Evolutionary conservation across 371 early-diverging fungal species (phyloP).

Genomic region (Syncephalastrum monosporum): DNA sequence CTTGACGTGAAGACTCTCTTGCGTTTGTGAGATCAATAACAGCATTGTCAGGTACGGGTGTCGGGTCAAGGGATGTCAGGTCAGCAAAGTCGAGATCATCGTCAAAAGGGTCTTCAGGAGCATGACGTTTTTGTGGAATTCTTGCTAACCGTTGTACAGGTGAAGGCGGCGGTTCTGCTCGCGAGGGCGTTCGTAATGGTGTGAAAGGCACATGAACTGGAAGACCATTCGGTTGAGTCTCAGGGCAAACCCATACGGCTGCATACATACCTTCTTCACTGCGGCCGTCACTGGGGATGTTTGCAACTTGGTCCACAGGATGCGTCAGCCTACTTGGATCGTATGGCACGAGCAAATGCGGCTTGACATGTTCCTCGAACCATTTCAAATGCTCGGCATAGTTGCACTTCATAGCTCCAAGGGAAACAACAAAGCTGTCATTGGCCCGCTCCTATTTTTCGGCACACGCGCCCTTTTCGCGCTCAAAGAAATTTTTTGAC

Average conservation of each 20-base stretch:
- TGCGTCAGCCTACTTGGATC: neutral
- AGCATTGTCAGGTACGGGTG: neutral
- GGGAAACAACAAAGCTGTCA: no score
- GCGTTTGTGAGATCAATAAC: conserved; percentile 3
- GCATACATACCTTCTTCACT: neutral
- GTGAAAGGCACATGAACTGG: neutral
- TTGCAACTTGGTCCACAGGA: conserved; percentile 4
- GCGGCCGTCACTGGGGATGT: neutral
- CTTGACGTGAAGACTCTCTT: neutral
- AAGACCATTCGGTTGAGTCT: neutral
- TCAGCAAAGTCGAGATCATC: neutral
- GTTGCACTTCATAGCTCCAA: conserved; percentile 12
- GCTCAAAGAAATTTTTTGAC: no score
- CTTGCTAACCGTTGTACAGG: neutral
- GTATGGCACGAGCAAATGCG: conserved; percentile 2
- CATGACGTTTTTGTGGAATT: no score
- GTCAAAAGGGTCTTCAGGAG: neutral
- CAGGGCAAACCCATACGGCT: neutral
- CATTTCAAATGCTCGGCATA: conserved; percentile 11
- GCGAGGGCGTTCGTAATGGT: neutral
- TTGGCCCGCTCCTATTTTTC: no score
- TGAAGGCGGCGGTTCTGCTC: neutral
- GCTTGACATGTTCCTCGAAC: neutral
- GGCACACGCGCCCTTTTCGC: no score
- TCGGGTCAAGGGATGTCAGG: conserved; percentile 2